These are phyloP conservation scores for Alternaria brassicae DNA, from an alignment of 2,329 filamentous ascomycete species.

Conservation along the genomic window DNA sequence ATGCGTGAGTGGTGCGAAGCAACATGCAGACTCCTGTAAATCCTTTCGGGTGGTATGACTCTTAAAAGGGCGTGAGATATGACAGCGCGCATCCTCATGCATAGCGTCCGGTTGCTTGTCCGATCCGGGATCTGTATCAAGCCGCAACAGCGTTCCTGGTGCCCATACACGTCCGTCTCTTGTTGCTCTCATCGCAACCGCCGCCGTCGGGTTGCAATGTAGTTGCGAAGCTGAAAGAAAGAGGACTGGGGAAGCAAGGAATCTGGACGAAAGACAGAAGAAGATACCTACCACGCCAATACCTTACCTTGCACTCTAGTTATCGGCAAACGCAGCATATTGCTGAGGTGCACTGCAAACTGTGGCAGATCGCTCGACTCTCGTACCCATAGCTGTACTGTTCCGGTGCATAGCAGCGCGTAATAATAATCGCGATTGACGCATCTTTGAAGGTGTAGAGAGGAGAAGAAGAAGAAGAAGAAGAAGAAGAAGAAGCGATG, in stretches of 20 bases:
- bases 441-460: background rate
- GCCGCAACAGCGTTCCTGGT: background rate
- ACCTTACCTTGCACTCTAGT: background rate
- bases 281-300: background rate
- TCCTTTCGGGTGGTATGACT: background rate
- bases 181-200: background rate
- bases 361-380: background rate
- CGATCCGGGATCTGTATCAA: background rate
- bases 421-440: background rate
- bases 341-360: background rate
- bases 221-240: background rate
- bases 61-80: background rate
- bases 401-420: background rate
- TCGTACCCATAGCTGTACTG: background rate
- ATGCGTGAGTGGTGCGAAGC: background rate
- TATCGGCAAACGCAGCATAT: background rate
- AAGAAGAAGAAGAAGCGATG: background rate
- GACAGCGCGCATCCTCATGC: background rate
- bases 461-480: background rate
- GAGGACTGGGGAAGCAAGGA: background rate
- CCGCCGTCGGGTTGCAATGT: background rate
- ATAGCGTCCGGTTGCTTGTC: background rate
- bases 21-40: background rate
- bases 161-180: background rate
- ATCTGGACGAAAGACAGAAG: background rate